Base-by-base conservation (phyloP, 352 stramenopile species). In the Salisapilia sapeloensis region DNA sequence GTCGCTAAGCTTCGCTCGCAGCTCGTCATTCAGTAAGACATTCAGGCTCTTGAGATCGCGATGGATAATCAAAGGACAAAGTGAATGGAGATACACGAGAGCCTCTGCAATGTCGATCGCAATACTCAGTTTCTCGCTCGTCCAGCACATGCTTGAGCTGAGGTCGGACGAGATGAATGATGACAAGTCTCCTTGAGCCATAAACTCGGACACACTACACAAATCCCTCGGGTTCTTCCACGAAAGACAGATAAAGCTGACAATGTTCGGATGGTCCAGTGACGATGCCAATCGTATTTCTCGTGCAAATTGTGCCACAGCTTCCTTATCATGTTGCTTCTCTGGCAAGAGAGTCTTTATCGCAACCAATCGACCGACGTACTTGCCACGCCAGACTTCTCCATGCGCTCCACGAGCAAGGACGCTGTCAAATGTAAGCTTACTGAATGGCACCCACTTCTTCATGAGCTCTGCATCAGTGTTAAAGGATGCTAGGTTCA, bases 11-110 rank as follows among this genome's bases (percentile, higher is more conserved):
- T 82, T 82, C 13, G 66, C 63, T 7, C 52, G 45, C 11, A 77
- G 29, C 7, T 44, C 32, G 6, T 33, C 52, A 9, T 53, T 53
- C 6, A 82, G 47, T 25, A 79, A 36, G 0, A 82, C 48, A 28
- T 82, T 82, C 32, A 66, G 43, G 7, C 63, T 77, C 38, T 79
- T 83, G 39, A 76, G 48, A 37, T 82, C 62, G 3, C 66, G 60
- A 30, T 82, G 66, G 33, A 79, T 66, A 38, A 82, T 64, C 14
- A 53, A 41, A 8, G 63, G 66, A 14, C 53, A 38, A 9, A 60
- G 41, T 11, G 49, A 63, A 23, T 83, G 66, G 4, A 83, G 41
- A 42, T 83, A 83, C n/a, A 54, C 50, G 20, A 83, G 43, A 5
- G 63, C 66, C 18, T 63, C 54, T 0, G 63, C 66, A 10, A 83